phyloP scores from a whole-genome alignment of 164 flowering plant genomes.

The Chimonanthus praecox region DNA sequence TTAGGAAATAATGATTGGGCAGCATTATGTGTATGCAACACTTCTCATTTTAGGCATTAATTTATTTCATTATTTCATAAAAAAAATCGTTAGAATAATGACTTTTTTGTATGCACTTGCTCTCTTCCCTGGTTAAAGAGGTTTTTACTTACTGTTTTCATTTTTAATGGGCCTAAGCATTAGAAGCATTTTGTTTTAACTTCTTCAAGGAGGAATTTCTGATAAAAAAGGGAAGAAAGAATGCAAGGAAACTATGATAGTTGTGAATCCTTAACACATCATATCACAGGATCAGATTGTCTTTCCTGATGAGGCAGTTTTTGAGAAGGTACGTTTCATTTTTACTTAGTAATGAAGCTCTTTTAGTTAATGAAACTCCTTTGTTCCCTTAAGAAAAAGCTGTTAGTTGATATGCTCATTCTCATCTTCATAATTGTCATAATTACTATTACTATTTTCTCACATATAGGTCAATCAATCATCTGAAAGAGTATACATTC shows the following conservation, averaged over 20 bases:
- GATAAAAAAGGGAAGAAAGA: no score
- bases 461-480: conserved; percentile 65
- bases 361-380: not conserved
- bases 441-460: conserved; percentile 2
- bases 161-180: not conserved
- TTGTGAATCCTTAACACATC: conserved; percentile 35
- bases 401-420: not conserved
- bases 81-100: not conserved
- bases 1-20: not conserved
- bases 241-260: conserved; percentile 7
- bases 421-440: not conserved
- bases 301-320: conserved; percentile 90
- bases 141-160: not conserved
- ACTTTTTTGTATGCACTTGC: not conserved
- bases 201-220: no score
- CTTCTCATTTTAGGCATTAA: not conserved
- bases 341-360: not conserved
- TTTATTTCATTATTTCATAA: not conserved
- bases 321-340: conserved; percentile 69
- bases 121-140: not conserved
- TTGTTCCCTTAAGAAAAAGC: not conserved
- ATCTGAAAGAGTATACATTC: conserved; percentile 80
- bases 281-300: conserved; percentile 77
- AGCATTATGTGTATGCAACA: not conserved
- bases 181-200: not conserved